These are phyloP conservation scores for Mycena venus DNA, from an alignment of 768 basidiomycete species.

Conservation along the genomic window DNA sequence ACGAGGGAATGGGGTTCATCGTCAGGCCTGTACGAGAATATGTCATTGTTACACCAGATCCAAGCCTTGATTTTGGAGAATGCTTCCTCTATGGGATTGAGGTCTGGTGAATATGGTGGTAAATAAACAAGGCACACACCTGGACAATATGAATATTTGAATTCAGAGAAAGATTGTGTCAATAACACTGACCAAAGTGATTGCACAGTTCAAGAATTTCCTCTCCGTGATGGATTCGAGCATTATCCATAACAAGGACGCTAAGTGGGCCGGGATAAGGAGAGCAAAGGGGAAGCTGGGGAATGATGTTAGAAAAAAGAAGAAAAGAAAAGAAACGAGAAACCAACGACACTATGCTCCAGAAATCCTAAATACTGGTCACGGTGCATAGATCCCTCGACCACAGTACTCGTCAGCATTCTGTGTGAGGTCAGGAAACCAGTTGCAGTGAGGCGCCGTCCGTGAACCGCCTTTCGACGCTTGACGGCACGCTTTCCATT, in stretches of 20 bases:
- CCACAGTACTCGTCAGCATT: neutral
- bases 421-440: neutral
- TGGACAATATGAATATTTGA: neutral
- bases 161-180: neutral
- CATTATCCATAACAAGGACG: conserved; percentile 51
- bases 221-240: conserved; percentile 44
- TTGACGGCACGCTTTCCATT: conserved; percentile 29
- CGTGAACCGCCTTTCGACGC: neutral
- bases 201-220: conserved; percentile 43
- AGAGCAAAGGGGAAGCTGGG: conserved; percentile 38
- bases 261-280: conserved; percentile 44
- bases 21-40: no score
- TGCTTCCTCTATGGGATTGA: conserved; percentile 9
- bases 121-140: neutral
- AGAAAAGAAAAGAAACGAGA: neutral
- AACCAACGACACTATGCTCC: neutral
- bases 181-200: conserved; percentile 20
- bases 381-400: neutral
- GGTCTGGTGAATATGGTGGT: neutral
- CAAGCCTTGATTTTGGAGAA: no score
- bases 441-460: neutral
- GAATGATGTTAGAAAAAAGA: neutral
- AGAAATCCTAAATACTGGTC: neutral
- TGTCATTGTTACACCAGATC: no score
- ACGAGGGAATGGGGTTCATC: no score